These are phyloP conservation scores for Cryptococcus sp. DNA, from an alignment of 1,284 basidiomycete genomes.

Conservation along the genomic window DNA sequence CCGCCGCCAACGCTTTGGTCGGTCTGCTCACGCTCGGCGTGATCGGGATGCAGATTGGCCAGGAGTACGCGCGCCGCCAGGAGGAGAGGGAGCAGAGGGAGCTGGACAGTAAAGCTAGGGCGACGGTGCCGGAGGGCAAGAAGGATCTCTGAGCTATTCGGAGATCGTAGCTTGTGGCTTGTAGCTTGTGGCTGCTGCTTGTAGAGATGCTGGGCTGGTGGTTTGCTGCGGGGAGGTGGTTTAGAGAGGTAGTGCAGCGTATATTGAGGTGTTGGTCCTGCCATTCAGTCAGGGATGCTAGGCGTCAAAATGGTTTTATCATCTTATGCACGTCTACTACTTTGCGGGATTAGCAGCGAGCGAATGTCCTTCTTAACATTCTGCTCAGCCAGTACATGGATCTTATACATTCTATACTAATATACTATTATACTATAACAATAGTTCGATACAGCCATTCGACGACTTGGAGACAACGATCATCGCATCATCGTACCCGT, in stretches of 20 bases:
- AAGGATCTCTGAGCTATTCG: conserved; percentile 33
- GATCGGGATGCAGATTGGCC: conserved; percentile 67
- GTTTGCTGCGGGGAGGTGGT: not conserved
- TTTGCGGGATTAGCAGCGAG: too few species aligned
- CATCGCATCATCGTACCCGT: too few species aligned
- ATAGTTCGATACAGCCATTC: not conserved
- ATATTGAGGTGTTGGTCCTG: too few species aligned
- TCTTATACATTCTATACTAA: too few species aligned
- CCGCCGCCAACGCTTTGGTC: conserved; percentile 81
- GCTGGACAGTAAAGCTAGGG: conserved; percentile 48
- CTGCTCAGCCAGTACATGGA: too few species aligned
- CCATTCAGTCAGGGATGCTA: too few species aligned
- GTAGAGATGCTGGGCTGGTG: too few species aligned
- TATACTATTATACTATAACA: not conserved
- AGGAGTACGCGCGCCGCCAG: conserved; percentile 74
- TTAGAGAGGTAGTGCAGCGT: not conserved
- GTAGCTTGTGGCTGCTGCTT: not conserved
- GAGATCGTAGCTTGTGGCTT: not conserved
- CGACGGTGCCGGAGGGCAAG: conserved; percentile 31
- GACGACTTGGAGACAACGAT: too few species aligned
- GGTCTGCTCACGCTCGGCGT: conserved; percentile 61
- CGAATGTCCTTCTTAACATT: too few species aligned
- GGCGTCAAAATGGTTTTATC: too few species aligned
- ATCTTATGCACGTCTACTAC: too few species aligned
- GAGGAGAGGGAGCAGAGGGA: conserved; percentile 65